Base-by-base conservation (phyloP, 1,284 basidiomycete genomes). In the Cutaneotrichosporon arboriforme region DNA sequence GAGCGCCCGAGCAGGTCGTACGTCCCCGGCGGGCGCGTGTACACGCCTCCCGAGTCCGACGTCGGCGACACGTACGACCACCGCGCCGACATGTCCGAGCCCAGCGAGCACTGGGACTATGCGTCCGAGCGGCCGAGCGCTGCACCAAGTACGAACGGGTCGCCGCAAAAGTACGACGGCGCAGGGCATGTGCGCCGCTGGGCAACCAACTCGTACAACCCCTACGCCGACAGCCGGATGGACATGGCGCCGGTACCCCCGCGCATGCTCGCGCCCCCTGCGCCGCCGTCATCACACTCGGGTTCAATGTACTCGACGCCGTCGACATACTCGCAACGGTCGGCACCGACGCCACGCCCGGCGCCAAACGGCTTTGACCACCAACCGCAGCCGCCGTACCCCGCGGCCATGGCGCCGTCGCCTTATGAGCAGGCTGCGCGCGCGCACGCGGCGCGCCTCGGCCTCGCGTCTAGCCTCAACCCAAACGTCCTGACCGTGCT, bases 401-500 rank as follows among this genome's bases (percentile, higher is more conserved):
- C 47, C 4, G 22, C 37, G 13, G 18, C 33, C 18, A 31, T 31
- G 26, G 26, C 26, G 26, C 4, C 34, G n/a, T 33, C 52, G 22
- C 49, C 55, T 8, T 43, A 50, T 45, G 46, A 51, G 17, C 21
- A 7, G 5, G 54, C 41, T 5, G 38, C 41, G 1, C 41, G 33
- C n/a, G 45, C 47, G 7, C 52, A 49, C 37, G 47, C 47, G 8
- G 42, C 18, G 13, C 55, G 55, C 34, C 20, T 51, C 13, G 58
- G 64, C 18, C 65, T 74, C 56, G 66, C 73, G n/a, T 61, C 63
- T 17, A 57, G 70, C 52, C 59, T 73, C 38, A 64, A 71, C 60
- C 68, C 74, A 2, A 68, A 70, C 41, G 56, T 65, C 0, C 52
- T 76, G 14, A 76, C 74, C 4, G 46, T 76, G 17, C 58, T 76